These are phyloP conservation scores for Mortierella sp. DNA, from an alignment of 371 early-diverging fungal genomes.

Conservation along the genomic window DNA sequence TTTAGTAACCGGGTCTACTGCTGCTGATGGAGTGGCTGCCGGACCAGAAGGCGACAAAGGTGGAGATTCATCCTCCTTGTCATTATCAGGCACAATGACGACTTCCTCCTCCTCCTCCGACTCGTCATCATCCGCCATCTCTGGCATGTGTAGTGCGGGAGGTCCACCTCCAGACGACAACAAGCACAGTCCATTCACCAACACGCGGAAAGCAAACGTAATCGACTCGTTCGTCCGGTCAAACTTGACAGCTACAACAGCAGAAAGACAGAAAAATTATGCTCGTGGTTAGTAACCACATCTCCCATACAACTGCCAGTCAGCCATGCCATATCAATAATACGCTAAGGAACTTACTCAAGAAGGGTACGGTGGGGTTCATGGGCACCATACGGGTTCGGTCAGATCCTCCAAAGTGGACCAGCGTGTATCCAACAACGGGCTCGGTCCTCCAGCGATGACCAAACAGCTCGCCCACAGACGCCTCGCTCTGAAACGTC, in stretches of 20 bases:
- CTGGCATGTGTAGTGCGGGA: constrained; percentile 53
- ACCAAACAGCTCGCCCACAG: constrained; percentile 52
- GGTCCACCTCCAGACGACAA: constrained; percentile 52
- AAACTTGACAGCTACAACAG: constrained; percentile 34
- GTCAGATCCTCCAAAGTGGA: constrained; percentile 54
- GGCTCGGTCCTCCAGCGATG: constrained; percentile 54
- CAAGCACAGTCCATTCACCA: constrained; percentile 49
- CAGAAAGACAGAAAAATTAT: neutral
- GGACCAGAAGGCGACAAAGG: constrained; percentile 14
- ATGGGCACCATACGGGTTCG: constrained; percentile 55
- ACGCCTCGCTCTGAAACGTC: constrained; percentile 45
- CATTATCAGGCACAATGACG: constrained; percentile 41
- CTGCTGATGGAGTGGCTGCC: neutral
- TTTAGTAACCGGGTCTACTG: neutral
- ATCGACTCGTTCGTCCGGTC: constrained; percentile 31
- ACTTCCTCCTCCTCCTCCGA: constrained; percentile 38
- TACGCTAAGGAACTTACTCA: constrained; percentile 30
- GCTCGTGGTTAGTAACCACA: neutral
- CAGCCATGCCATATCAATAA: neutral
- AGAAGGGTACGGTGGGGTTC: constrained; percentile 50
- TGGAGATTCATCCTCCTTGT: constrained; percentile 22
- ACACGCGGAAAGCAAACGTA: constrained; percentile 43
- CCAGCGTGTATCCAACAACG: constrained; percentile 49
- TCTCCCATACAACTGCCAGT: neutral
- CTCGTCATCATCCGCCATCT: constrained; percentile 53